phyloP scores from a whole-genome alignment of 225 moss, liverwort and hornwort species.

The Thuidium tamariscinum region DNA sequence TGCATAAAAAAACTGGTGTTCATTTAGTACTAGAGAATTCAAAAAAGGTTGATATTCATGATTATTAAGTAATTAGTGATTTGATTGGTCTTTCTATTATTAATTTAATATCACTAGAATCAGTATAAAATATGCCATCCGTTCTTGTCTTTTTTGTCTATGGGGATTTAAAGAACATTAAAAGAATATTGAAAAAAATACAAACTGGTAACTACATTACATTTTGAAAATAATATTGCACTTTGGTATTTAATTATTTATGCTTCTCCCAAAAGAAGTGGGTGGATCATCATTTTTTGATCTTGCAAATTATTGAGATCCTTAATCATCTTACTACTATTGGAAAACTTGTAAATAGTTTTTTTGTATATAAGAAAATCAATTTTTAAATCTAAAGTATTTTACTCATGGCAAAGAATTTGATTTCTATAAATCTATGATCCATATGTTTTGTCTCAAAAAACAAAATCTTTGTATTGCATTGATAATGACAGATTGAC shows the following conservation, averaged over 20 bases:
- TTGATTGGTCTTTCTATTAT: background rate
- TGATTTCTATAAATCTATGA: too few relatives aligned
- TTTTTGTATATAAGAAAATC: background rate
- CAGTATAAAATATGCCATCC: background rate
- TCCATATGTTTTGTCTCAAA: background rate
- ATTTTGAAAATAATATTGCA: background rate
- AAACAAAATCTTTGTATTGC: background rate
- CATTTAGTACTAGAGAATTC: background rate
- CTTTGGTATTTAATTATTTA: rapidly evolving
- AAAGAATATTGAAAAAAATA: background rate
- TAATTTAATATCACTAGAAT: background rate
- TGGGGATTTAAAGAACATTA: too few relatives aligned
- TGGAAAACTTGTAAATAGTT: background rate
- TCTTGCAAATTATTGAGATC: background rate
- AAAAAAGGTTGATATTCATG: rapidly evolving
- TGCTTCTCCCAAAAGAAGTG: background rate
- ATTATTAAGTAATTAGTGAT: too few relatives aligned
- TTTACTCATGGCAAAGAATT: background rate
- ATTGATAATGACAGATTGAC: background rate
- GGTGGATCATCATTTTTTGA: background rate
- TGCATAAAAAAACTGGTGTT: background rate
- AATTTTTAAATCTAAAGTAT: background rate
- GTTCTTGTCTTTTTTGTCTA: too few relatives aligned
- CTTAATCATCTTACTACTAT: rapidly evolving
- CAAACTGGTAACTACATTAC: background rate